Evolutionary conservation across 257 asterid species (phyloP).

Genomic region (Nicotiana otophora): DNA sequence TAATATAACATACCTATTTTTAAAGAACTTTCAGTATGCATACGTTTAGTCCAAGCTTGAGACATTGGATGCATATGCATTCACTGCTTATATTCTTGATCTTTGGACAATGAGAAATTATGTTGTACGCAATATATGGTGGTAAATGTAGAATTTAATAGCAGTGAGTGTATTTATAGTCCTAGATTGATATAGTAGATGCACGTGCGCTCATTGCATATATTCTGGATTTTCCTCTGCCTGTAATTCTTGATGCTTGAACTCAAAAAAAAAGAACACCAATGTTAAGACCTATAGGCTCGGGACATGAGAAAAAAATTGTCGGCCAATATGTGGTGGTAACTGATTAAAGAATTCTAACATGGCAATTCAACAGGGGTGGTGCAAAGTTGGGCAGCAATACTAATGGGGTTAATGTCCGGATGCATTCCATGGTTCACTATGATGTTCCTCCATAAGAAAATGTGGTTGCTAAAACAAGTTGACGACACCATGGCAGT

Average conservation of each 20-base stretch:
- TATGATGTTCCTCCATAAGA: slow-evolving; percentile 85
- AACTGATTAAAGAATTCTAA: background rate
- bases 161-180: background rate
- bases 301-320: too few relatives aligned
- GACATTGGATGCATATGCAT: background rate
- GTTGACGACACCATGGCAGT: slow-evolving; percentile 81
- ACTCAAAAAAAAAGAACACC: background rate
- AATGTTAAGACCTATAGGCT: background rate
- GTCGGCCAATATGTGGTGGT: background rate
- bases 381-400: slow-evolving; percentile 91
- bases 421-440: slow-evolving; percentile 82
- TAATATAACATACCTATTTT: background rate
- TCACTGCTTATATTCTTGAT: background rate
- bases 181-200: background rate
- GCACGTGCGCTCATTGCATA: background rate
- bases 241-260: background rate
- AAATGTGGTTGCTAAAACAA: slow-evolving; percentile 39
- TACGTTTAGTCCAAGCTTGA: background rate
- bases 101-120: background rate
- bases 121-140: background rate
- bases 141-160: background rate
- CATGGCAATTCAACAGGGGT: slow-evolving; percentile 34
- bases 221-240: background rate
- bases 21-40: background rate
- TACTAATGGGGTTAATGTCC: slow-evolving; percentile 63